These are phyloP conservation scores for Wickerhamiella siamensis DNA, from an alignment of 805 yeast genomes.

Conservation along the genomic window DNA sequence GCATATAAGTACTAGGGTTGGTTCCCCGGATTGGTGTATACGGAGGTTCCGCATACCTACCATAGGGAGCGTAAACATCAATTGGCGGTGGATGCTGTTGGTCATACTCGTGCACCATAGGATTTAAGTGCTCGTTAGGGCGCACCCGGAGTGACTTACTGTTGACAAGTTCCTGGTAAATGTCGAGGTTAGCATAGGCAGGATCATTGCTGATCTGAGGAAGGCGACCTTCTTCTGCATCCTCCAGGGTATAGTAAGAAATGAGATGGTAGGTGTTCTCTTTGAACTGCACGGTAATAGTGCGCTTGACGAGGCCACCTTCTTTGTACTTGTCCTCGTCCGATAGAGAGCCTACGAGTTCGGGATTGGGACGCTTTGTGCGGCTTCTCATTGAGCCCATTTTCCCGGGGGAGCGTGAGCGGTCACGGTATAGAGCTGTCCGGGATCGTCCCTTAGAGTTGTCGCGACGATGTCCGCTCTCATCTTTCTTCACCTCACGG, in stretches of 20 bases:
- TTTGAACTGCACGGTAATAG: constrained; percentile 37
- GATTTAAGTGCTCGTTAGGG: neutral
- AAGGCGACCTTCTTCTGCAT: constrained; percentile 46
- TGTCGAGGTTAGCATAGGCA: constrained; percentile 33
- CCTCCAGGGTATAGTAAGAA: constrained; percentile 64
- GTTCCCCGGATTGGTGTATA: neutral
- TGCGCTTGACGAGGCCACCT: constrained; percentile 68
- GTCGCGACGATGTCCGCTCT: constrained; percentile 22
- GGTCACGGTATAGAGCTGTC: neutral
- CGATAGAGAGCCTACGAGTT: constrained; percentile 36
- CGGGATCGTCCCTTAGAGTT: constrained; percentile 4
- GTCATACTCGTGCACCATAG: neutral
- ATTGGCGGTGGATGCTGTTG: neutral
- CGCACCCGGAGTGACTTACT: constrained; percentile 2
- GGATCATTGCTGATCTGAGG: constrained; percentile 43
- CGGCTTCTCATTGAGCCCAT: neutral
- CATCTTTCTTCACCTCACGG: constrained; percentile 46
- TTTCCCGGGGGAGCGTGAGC: neutral
- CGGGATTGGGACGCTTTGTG: neutral
- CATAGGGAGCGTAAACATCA: neutral
- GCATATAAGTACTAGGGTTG: neutral
- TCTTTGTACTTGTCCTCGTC: constrained; percentile 52
- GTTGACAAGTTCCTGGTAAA: constrained; percentile 24
- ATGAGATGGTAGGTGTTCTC: constrained; percentile 42
- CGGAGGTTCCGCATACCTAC: neutral